phyloP scores from a whole-genome alignment of 2,329 filamentous ascomycete species.

The Hypoxylon sp. region DNA sequence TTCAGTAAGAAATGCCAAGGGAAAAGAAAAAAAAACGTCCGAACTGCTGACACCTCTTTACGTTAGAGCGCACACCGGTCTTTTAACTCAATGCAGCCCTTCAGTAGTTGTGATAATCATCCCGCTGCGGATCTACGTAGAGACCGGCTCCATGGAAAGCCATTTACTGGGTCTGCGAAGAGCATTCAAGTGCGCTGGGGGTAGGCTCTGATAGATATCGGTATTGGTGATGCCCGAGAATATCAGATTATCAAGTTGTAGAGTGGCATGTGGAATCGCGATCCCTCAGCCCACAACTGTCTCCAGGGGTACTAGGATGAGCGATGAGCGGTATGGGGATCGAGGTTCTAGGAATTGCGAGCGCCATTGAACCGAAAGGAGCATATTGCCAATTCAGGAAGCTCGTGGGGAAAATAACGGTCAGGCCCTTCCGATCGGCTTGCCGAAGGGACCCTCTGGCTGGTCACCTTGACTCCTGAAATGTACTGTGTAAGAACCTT shows the following conservation, averaged over 20 bases:
- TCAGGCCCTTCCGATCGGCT: conserved; percentile 39
- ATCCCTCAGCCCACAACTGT: conserved; percentile 8
- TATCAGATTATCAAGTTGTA: conserved; percentile 19
- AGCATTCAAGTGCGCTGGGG: conserved; percentile 3
- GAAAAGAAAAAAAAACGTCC: conserved; percentile 41
- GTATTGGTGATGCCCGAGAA: conserved; percentile 16
- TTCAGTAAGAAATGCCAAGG: conserved; percentile 21
- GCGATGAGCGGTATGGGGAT: conserved; percentile 32
- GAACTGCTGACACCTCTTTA: conserved; percentile 23
- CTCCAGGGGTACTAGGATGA: conserved; percentile 29
- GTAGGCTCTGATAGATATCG: conserved; percentile 34
- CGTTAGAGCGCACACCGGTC: not conserved
- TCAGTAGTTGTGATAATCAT: conserved; percentile 13
- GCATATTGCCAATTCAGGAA: conserved; percentile 45
- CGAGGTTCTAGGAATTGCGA: conserved; percentile 32
- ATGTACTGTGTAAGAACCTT: conserved; percentile 43
- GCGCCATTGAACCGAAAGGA: conserved; percentile 44
- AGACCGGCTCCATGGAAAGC: conserved; percentile 35
- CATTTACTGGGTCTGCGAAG: conserved; percentile 18
- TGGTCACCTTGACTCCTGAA: conserved; percentile 31
- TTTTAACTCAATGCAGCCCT: conserved; percentile 16
- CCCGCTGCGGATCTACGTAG: conserved; percentile 12
- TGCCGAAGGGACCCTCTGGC: conserved; percentile 34
- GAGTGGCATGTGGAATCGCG: conserved; percentile 30
- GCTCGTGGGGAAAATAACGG: conserved; percentile 38